Conservation (phyloP, 2,329 filamentous ascomycete species). For the Ophiostoma perfectum region DNA sequence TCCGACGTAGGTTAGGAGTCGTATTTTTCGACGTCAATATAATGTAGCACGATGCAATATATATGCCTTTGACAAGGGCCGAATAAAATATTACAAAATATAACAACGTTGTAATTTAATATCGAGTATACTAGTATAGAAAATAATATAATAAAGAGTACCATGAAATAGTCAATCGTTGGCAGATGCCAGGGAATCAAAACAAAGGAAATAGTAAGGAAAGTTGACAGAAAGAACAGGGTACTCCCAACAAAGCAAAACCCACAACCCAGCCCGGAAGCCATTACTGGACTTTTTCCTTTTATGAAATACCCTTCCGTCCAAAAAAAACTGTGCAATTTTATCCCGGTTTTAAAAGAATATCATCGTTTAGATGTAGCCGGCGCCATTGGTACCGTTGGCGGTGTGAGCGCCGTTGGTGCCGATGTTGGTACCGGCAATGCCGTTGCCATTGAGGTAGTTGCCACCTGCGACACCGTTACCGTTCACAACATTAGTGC, state of each 20-base stretch:
- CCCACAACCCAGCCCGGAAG: too few species aligned
- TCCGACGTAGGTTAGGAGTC: too few species aligned
- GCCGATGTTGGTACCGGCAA: background rate
- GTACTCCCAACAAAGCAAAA: background rate
- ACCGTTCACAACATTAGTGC: background rate
- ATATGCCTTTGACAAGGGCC: too few species aligned
- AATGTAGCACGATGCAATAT: too few species aligned
- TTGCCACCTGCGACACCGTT: background rate
- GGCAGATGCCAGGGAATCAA: slow-evolving; percentile 2
- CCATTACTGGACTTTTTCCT: too few species aligned
- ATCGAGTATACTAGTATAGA: background rate
- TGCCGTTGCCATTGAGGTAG: background rate
- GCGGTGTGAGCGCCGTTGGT: background rate
- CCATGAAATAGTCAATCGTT: too few species aligned
- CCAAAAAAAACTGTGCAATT: too few species aligned
- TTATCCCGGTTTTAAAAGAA: background rate
- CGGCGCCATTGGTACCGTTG: background rate
- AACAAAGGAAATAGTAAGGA: slow-evolving; percentile 5
- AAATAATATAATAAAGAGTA: background rate
- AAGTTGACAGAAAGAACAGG: background rate
- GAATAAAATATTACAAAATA: too few species aligned
- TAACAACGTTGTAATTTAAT: background rate
- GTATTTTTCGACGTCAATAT: too few species aligned
- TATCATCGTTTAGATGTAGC: background rate
- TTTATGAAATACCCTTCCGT: too few species aligned